Evolutionary conservation across 2,329 filamentous ascomycete species (phyloP), one percentile per base, ranked within the genome.

Genomic region (Cryoendolithus antarcticus): DNA sequence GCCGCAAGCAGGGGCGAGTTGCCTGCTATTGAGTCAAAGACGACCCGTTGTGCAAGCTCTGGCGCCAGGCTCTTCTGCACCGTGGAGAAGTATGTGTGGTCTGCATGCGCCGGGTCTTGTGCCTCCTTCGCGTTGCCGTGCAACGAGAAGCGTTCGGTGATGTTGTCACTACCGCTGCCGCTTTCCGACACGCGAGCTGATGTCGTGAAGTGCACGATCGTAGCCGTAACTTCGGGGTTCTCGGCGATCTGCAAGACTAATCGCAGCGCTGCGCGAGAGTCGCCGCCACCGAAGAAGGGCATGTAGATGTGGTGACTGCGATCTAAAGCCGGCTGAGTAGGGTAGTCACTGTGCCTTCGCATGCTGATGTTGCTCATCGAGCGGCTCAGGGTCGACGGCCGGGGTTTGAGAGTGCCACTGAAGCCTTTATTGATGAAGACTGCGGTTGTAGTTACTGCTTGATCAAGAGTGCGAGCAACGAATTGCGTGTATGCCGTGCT

Each of bases 221-320:
- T 89, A 1, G 79, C 84, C 0, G 84, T 88, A 21, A 94, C 76
- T 32, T 82, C 75, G 3, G 75, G 71, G 52, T 86, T 91, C 56
- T 80, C 77, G 1, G 80, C 84, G 1, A 98, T 71, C 54, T 95
- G 89, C 3, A 96, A 69, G 3, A 89, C 81, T 15, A 96, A 74
- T 1, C 79, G 71, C 1, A 96, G 69, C 0, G 86, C 88, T 4
- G 80, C 75, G 6, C 77, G 74, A 53, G 95, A 89, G 54, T 98
- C 91, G 1, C 69, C 64, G 6, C 84, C 84, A 11, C 89, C 88
- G 43, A 94, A 79, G 62, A 86, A 96, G 0, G 88, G 82, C 39
- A 93, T 69, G 57, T 93, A 88, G 48, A 96, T 72, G 56, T 89
- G 86, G 55, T 93, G 86, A 29, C 75, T 77, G 44, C 77, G 79